phyloP scores from a whole-genome alignment of 495 filamentous ascomycete genomes.

The Aspergillus carlsbadensis region DNA sequence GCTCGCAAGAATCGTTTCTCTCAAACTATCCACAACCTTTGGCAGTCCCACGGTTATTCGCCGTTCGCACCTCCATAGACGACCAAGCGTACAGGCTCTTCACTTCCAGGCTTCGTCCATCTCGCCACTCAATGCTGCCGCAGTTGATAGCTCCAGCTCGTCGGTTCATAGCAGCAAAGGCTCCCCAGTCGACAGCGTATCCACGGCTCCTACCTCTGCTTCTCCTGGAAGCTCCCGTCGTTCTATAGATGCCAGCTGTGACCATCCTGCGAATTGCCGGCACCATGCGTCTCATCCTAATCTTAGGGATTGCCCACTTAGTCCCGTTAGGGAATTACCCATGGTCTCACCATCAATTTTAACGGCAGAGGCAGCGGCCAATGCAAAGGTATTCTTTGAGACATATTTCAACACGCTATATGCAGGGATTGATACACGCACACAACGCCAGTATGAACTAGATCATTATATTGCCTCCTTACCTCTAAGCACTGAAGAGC shows the following conservation, averaged over 20 bases:
- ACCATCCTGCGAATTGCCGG: background rate
- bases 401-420: slow-evolving; percentile 72
- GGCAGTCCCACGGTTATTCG: slow-evolving; percentile 55
- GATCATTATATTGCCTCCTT: slow-evolving; percentile 58
- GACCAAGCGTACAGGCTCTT: slow-evolving; percentile 39
- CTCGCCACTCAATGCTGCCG: slow-evolving; percentile 17
- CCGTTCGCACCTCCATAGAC: slow-evolving; percentile 42
- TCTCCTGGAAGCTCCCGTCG: slow-evolving; percentile 14
- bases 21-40: slow-evolving; percentile 50
- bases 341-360: slow-evolving; percentile 56
- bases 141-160: slow-evolving; percentile 39
- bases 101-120: slow-evolving; percentile 19
- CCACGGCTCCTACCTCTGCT: slow-evolving; percentile 38
- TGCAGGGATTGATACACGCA: slow-evolving; percentile 54
- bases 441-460: slow-evolving; percentile 63
- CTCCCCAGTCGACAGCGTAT: slow-evolving; percentile 31
- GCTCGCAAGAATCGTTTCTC: slow-evolving; percentile 45
- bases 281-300: slow-evolving; percentile 12
- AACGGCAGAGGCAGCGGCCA: slow-evolving; percentile 74
- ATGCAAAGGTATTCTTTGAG: slow-evolving; percentile 85
- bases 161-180: slow-evolving; percentile 38
- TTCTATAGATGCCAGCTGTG: slow-evolving; percentile 15
- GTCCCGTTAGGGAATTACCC: slow-evolving; percentile 21
- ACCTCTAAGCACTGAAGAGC: slow-evolving; percentile 56
- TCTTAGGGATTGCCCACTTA: slow-evolving; percentile 8